A percentile compares a stretch with the other conserved stretches of the same genome.
Conservation (phyloP, 441 rosid genomes). For the Kokia cookei region DNA sequence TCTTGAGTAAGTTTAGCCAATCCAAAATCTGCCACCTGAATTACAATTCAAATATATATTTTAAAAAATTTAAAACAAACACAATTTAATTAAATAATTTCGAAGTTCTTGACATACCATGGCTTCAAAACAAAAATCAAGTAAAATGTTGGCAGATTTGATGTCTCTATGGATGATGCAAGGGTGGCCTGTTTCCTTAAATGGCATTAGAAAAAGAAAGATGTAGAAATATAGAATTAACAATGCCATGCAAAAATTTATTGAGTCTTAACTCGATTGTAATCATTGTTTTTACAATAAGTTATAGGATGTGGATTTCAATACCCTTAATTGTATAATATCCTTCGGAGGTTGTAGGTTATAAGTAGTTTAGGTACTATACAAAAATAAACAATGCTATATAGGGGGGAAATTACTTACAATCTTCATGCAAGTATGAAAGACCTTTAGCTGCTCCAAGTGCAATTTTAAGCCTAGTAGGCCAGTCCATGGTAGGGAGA, state of each 20-base stretch:
- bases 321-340: too few relatives aligned
- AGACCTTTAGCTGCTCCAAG: conserved; percentile 85
- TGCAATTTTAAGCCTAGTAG: conserved; percentile 63
- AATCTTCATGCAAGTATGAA: conserved; percentile 89
- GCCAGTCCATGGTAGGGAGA: conserved; percentile 45
- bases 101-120: conserved; percentile 31
- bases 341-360: too few relatives aligned
- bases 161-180: conserved; percentile 85
- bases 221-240: neutral
- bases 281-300: too few relatives aligned
- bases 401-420: conserved; percentile 26
- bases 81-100: neutral
- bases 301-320: too few relatives aligned
- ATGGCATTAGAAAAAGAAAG: neutral
- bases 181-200: conserved; percentile 55
- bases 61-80: neutral
- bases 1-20: conserved; percentile 73
- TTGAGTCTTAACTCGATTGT: too few relatives aligned
- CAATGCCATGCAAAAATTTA: too few relatives aligned
- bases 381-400: too few relatives aligned
- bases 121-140: conserved; percentile 60
- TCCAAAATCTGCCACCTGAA: conserved; percentile 87
- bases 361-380: too few relatives aligned
- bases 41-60: neutral
- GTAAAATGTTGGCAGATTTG: conserved; percentile 79